These are phyloP conservation scores for Citrus australasica DNA, from an alignment of 345 rosid genomes.

Conservation along the genomic window DNA sequence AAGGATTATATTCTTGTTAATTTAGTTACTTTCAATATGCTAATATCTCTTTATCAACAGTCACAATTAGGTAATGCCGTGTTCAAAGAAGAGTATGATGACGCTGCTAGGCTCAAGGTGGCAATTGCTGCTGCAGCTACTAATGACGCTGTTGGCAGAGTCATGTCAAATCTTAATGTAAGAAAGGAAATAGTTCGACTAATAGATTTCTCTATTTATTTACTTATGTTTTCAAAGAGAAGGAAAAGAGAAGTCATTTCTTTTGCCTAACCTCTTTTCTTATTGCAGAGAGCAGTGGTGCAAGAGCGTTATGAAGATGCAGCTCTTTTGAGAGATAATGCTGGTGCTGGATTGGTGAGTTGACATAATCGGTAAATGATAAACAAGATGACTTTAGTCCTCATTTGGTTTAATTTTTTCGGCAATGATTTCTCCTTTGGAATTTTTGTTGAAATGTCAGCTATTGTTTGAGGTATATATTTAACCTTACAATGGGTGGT, in stretches of 20 bases:
- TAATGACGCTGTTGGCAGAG: slow-evolving; percentile 73
- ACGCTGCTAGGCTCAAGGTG: slow-evolving; percentile 85
- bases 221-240: background rate
- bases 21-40: background rate
- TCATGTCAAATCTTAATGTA: slow-evolving; percentile 64
- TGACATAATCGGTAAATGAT: background rate
- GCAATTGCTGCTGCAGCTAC: slow-evolving; percentile 87
- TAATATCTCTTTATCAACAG: slow-evolving; percentile 32
- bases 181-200: background rate
- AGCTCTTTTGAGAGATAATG: slow-evolving; percentile 66
- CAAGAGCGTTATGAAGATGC: slow-evolving; percentile 86
- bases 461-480: background rate
- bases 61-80: slow-evolving; percentile 59
- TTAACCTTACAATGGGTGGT: background rate
- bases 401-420: background rate
- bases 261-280: slow-evolving; percentile 11
- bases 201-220: background rate
- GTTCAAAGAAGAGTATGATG: slow-evolving; percentile 61
- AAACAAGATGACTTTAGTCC: background rate
- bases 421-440: background rate
- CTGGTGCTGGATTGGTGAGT: slow-evolving; percentile 92
- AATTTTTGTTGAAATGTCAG: background rate
- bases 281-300: slow-evolving; percentile 59
- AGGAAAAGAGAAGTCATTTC: background rate
- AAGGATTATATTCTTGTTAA: background rate